A percentile compares a stretch with the other conserved stretches of the same genome.
Evolutionary conservation across 78 protist species (phyloP).

Genomic region (Diacronema lutheri): DNA sequence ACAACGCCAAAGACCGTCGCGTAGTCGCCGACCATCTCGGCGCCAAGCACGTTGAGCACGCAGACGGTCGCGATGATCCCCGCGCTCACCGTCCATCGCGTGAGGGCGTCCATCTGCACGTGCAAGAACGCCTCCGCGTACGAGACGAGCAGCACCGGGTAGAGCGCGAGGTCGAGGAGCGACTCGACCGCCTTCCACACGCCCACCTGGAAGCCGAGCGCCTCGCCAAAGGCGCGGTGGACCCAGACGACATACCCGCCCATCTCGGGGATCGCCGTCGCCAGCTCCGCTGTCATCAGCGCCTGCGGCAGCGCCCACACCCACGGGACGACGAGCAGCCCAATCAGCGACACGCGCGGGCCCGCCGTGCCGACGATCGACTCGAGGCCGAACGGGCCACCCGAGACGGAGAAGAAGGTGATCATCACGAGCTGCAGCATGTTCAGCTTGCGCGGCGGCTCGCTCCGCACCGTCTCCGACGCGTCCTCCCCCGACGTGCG

Average conservation of each 20-base stretch:
- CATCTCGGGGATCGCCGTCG: not conserved
- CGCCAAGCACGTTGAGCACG: not conserved
- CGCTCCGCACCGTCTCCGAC: too few relatives aligned
- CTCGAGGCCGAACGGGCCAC: slow-evolving; percentile 23
- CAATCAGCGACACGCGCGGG: not conserved
- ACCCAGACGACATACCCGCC: slow-evolving; percentile 25
- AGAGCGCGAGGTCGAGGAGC: too few relatives aligned
- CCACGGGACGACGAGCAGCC: slow-evolving; percentile 3
- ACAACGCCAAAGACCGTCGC: not conserved
- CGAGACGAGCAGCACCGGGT: too few relatives aligned
- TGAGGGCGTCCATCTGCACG: too few relatives aligned
- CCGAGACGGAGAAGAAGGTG: slow-evolving; percentile 10
- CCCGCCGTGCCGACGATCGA: not conserved
- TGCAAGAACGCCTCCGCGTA: too few relatives aligned
- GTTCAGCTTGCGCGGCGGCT: too few relatives aligned
- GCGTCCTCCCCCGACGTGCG: too few relatives aligned
- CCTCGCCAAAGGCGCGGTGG: slow-evolving; percentile 9
- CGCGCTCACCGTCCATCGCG: too few relatives aligned
- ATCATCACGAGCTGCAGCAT: not conserved
- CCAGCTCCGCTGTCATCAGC: slow-evolving; percentile 29
- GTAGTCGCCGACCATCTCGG: not conserved
- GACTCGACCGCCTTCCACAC: too few relatives aligned
- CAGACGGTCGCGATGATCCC: too few relatives aligned
- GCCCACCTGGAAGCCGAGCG: too few relatives aligned
- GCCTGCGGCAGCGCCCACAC: slow-evolving; percentile 8